Conservation (phyloP, 768 basidiomycete genomes). For the Tephrocybe sp. region DNA sequence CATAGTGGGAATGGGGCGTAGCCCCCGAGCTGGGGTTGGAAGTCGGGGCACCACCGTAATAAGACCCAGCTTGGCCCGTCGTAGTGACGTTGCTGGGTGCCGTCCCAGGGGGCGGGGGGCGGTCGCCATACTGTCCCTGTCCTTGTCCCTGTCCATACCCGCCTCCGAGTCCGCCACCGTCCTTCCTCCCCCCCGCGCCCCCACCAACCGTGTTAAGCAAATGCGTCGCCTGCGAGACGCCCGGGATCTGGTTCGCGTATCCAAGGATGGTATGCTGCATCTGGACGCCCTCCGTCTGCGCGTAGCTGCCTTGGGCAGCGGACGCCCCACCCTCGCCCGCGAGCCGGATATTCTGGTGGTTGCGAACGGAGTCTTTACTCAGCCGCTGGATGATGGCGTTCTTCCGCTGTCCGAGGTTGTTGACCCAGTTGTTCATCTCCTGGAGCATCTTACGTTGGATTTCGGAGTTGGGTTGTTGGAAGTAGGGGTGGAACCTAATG, state of each 20-base stretch:
- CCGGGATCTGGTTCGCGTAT: slow-evolving; percentile 46
- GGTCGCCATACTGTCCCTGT: background rate
- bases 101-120: background rate
- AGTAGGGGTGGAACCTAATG: slow-evolving; percentile 79
- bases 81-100: too few relatives aligned
- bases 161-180: slow-evolving; percentile 16
- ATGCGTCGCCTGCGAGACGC: slow-evolving; percentile 40
- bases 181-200: slow-evolving; percentile 21
- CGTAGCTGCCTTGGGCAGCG: slow-evolving; percentile 44
- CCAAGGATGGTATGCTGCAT: slow-evolving; percentile 47
- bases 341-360: slow-evolving; percentile 67
- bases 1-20: slow-evolving; percentile 19
- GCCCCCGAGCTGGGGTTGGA: background rate
- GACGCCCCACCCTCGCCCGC: slow-evolving; percentile 49
- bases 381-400: slow-evolving; percentile 53
- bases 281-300: slow-evolving; percentile 44
- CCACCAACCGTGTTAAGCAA: slow-evolving; percentile 29
- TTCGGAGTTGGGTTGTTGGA: slow-evolving; percentile 59
- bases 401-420: slow-evolving; percentile 45
- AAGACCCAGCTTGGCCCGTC: slow-evolving; percentile 29
- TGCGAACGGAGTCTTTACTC: slow-evolving; percentile 61
- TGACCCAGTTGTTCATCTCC: slow-evolving; percentile 61
- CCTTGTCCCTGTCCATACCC: slow-evolving; percentile 7
- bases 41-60: slow-evolving; percentile 20
- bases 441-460: slow-evolving; percentile 78